These are phyloP conservation scores for Neurospora sp. DNA, from an alignment of 495 filamentous ascomycete species.

Conservation along the genomic window DNA sequence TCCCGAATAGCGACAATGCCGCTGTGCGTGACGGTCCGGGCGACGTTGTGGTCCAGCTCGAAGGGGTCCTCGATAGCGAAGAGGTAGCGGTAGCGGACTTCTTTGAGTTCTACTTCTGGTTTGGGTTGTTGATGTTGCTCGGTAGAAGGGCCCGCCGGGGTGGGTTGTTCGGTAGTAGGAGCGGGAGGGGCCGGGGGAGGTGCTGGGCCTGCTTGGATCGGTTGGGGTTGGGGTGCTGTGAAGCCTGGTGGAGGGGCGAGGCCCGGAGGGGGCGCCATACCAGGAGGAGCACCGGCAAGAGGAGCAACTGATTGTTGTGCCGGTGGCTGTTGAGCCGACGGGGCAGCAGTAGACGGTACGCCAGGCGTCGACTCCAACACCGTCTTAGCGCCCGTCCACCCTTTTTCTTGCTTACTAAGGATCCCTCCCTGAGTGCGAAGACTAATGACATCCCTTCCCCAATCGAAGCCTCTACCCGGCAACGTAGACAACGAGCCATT, in stretches of 20 bases:
- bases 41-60: constrained; percentile 74
- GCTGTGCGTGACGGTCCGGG: constrained; percentile 63
- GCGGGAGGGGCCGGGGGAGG: background rate
- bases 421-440: constrained; percentile 60
- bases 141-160: background rate
- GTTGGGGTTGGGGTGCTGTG: background rate
- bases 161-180: background rate
- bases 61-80: constrained; percentile 86
- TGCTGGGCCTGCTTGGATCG: background rate
- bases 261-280: background rate
- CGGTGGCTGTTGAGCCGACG: background rate
- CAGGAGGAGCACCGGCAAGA: background rate
- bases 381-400: constrained; percentile 64
- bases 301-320: constrained; percentile 2
- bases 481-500: constrained; percentile 29
- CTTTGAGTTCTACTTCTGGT: constrained; percentile 36
- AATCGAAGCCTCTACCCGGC: constrained; percentile 47
- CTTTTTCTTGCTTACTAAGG: constrained; percentile 58
- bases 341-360: constrained; percentile 8
- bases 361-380: constrained; percentile 18
- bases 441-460: constrained; percentile 60
- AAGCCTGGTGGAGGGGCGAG: background rate
- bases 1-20: constrained; percentile 68
- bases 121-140: background rate
- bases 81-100: constrained; percentile 66